Evolutionary conservation across 768 basidiomycete genomes (phyloP).

Genomic region (Mycena amicta): DNA sequence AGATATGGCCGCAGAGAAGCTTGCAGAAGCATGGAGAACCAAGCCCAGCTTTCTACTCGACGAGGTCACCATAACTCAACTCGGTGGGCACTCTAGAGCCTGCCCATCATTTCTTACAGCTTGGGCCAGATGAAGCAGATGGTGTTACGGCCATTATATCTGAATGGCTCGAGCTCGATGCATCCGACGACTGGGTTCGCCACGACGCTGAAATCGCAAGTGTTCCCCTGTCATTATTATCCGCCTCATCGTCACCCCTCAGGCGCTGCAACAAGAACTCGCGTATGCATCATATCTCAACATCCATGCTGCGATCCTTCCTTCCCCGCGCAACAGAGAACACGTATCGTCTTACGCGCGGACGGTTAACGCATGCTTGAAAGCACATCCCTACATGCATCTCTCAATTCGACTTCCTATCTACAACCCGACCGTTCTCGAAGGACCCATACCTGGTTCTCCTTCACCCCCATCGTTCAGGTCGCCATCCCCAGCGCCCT

Average conservation of each 20-base stretch:
- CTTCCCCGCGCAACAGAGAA: slow-evolving; percentile 81
- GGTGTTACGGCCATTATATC: slow-evolving; percentile 77
- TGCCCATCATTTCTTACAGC: slow-evolving; percentile 3
- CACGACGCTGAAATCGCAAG: slow-evolving; percentile 94
- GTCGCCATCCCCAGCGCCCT: slow-evolving; percentile 22
- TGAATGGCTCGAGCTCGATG: slow-evolving; percentile 95
- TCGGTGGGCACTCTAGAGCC: slow-evolving; percentile 58
- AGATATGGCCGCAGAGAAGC: slow-evolving; percentile 50
- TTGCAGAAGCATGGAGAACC: slow-evolving; percentile 86
- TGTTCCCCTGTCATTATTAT: slow-evolving; percentile 25
- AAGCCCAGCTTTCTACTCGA: slow-evolving; percentile 76
- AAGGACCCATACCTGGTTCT: slow-evolving; percentile 23
- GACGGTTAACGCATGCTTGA: slow-evolving; percentile 78
- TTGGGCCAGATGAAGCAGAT: slow-evolving; percentile 67
- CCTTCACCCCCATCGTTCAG: slow-evolving; percentile 9
- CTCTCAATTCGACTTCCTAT: slow-evolving; percentile 84
- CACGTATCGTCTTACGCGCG: slow-evolving; percentile 93
- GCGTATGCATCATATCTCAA: slow-evolving; percentile 92
- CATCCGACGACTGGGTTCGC: slow-evolving; percentile 89
- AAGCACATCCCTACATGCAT: slow-evolving; percentile 68
- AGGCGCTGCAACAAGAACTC: slow-evolving; percentile 94
- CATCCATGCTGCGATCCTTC: slow-evolving; percentile 82
- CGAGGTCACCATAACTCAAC: slow-evolving; percentile 86
- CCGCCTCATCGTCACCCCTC: slow-evolving; percentile 10
- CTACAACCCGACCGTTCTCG: slow-evolving; percentile 68